Evolutionary conservation across 1,284 basidiomycete genomes (phyloP).

Genomic region (Coniferiporia weirii): DNA sequence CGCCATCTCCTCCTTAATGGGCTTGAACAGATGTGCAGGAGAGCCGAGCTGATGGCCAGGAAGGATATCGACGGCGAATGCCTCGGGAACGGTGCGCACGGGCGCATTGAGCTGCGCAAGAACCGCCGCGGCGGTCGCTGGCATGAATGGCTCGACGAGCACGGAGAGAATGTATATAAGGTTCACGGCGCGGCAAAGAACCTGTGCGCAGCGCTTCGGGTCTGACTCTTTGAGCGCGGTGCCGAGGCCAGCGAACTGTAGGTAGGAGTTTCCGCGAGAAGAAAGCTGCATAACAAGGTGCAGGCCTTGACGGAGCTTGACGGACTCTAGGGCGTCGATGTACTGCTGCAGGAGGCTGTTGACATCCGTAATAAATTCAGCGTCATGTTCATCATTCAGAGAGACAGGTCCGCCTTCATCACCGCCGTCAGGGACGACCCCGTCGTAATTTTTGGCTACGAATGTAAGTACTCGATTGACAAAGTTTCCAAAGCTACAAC

Average conservation of each 20-base stretch:
- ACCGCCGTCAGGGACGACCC: conserved; percentile 73
- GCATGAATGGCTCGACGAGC: conserved; percentile 95
- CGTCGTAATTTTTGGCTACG: conserved; percentile 80
- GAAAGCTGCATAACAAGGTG: conserved; percentile 89
- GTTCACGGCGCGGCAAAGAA: conserved; percentile 87
- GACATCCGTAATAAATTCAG: conserved; percentile 77
- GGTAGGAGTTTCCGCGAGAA: conserved; percentile 89
- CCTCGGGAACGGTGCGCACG: conserved; percentile 66
- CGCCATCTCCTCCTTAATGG: conserved; percentile 89
- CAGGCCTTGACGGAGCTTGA: conserved; percentile 86
- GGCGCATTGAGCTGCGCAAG: conserved; percentile 90
- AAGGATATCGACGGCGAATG: conserved; percentile 75
- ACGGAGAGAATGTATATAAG: conserved; percentile 89
- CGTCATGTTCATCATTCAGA: conserved; percentile 63
- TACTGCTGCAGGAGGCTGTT: conserved; percentile 81
- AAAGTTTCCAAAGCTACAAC: conserved; percentile 87
- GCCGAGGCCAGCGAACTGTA: conserved; percentile 88
- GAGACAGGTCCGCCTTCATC: conserved; percentile 66
- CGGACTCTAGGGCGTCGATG: conserved; percentile 84
- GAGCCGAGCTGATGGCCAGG: conserved; percentile 83
- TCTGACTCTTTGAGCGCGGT: conserved; percentile 83
- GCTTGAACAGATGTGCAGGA: conserved; percentile 90
- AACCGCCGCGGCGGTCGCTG: conserved; percentile 79
- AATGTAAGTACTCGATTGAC: conserved; percentile 96
- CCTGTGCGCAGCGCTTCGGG: conserved; percentile 84